Conservation (phyloP, 2,329 filamentous ascomycete genomes). For the Stromatinia cepivora region DNA sequence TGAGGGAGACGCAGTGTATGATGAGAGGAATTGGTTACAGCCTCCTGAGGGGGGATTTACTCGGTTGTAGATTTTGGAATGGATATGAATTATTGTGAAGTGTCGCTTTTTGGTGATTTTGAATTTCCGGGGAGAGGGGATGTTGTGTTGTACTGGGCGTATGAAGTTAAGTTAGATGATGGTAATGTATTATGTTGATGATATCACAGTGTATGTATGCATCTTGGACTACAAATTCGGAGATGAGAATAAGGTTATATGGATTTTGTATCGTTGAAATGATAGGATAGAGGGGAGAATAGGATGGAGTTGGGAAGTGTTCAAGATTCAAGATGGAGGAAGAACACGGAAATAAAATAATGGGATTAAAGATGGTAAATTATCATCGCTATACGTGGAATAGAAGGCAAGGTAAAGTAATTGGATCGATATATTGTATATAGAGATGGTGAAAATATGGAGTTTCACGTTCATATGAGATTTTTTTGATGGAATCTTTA, state of each 20-base stretch:
- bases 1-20: slow-evolving; percentile 77
- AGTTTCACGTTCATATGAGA: not conserved
- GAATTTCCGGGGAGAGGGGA: not conserved
- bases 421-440: not conserved
- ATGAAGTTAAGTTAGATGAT: not conserved
- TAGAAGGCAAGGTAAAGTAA: not conserved
- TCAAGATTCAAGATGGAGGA: not conserved
- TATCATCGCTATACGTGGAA: not conserved
- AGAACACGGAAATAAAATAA: no score
- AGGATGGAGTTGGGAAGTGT: no score
- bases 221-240: not conserved
- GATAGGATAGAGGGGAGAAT: no score
- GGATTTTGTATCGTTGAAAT: no score
- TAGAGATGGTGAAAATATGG: not conserved
- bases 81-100: not conserved
- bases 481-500: not conserved
- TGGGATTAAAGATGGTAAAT: not conserved
- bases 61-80: slow-evolving; percentile 32
- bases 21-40: slow-evolving; percentile 90
- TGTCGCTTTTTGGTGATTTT: not conserved
- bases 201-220: not conserved
- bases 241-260: no score
- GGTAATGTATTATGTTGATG: not conserved
- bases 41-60: slow-evolving; percentile 77
- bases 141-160: not conserved